phyloP scores from a whole-genome alignment of 2,329 filamentous ascomycete genomes.

The Sporothrix dimorphospora region DNA sequence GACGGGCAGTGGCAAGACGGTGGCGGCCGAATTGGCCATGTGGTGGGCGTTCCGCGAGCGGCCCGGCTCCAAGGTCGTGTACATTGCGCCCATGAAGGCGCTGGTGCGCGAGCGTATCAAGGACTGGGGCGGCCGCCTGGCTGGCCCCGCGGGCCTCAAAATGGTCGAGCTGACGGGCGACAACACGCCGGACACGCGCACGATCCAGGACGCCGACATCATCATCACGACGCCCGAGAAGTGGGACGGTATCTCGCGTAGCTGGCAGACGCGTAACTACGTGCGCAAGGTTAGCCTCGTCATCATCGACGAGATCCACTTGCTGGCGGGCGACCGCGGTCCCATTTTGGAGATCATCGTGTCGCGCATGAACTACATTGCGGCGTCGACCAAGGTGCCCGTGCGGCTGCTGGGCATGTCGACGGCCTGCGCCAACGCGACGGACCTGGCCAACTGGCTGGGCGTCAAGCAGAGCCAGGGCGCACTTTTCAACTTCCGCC shows the following conservation, averaged over 20 bases:
- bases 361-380: conserved; percentile 96
- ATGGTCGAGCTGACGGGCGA: conserved; percentile 92
- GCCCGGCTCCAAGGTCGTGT: conserved; percentile 95
- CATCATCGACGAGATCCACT: conserved; percentile 97
- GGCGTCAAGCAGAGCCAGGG: conserved; percentile 75
- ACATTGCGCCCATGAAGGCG: conserved; percentile 99
- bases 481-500: conserved; percentile 93
- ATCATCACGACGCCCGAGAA: conserved; percentile 99
- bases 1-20: conserved; percentile 95
- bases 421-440: conserved; percentile 94
- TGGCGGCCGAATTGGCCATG: conserved; percentile 95
- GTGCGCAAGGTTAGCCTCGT: conserved; percentile 93
- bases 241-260: conserved; percentile 99
- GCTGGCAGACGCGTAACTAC: conserved; percentile 97
- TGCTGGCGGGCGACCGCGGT: conserved; percentile 93
- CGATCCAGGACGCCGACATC: conserved; percentile 93
- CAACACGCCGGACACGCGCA: conserved; percentile 95
- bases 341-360: conserved; percentile 98
- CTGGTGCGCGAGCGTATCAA: conserved; percentile 94
- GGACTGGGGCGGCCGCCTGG: conserved; percentile 86
- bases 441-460: conserved; percentile 92
- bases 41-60: conserved; percentile 98
- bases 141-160: conserved; percentile 80
- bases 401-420: conserved; percentile 98
- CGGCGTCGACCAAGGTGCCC: conserved; percentile 84